phyloP scores from a whole-genome alignment of 208 protist species.

The Crithidia brevicula region DNA sequence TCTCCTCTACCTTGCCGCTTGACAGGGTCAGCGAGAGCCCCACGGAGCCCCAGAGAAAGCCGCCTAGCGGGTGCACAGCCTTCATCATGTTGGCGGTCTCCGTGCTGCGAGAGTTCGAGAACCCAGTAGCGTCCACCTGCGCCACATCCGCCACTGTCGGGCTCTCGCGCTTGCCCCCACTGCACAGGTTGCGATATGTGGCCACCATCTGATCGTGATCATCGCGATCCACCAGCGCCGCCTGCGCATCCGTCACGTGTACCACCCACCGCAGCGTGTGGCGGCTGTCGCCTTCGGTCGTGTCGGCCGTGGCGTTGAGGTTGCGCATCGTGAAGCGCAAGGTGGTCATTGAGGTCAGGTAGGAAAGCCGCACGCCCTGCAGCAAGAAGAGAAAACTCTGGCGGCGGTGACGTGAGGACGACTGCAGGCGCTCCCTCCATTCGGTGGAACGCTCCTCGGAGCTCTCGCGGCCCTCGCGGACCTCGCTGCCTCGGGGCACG shows the following conservation, averaged over 20 bases:
- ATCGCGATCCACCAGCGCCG: constrained; percentile 86
- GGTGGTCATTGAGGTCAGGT: constrained; percentile 84
- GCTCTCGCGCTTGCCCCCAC: not conserved
- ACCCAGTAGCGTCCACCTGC: constrained; percentile 6
- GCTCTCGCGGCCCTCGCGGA: not conserved
- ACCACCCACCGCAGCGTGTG: constrained; percentile 58
- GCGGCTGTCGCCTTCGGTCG: constrained; percentile 25
- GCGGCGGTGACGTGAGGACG: constrained; percentile 9
- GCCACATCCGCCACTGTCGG: not conserved
- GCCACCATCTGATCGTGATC: constrained; percentile 77
- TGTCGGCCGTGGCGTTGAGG: constrained; percentile 63
- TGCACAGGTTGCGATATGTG: constrained; percentile 21
- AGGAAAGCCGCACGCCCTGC: constrained; percentile 67
- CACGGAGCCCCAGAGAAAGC: constrained; percentile 86
- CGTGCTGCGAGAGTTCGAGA: not conserved
- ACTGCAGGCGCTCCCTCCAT: not conserved
- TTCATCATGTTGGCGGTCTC: constrained; percentile 32
- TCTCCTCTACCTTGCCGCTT: constrained; percentile 59
- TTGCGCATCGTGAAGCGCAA: constrained; percentile 69
- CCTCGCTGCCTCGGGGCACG: not conserved
- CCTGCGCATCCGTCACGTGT: constrained; percentile 66
- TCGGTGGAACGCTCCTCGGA: not conserved
- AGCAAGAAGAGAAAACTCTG: constrained; percentile 74
- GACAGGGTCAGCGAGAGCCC: constrained; percentile 78
- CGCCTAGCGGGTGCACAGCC: constrained; percentile 57